Base-by-base conservation (phyloP, 148 eudicot species). In the Spergularia marina region DNA sequence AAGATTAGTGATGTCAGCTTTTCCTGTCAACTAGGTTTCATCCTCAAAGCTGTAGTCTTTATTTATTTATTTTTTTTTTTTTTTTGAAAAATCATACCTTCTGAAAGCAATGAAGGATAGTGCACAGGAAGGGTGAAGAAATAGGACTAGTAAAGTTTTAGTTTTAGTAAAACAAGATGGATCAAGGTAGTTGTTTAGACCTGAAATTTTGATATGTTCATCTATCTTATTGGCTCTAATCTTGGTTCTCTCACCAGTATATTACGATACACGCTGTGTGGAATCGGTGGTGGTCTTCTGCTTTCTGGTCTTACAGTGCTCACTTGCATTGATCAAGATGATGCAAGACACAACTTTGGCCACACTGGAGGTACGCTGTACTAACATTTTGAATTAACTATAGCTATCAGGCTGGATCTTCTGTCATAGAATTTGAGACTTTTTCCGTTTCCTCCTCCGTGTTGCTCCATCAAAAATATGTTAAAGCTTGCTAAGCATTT, bases 301-400 rank as follows among this genome's bases (percentile, higher is more conserved):
- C 68, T 84, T 61, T 83, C 83, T 73, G 78, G 91, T 80, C 79
- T 90, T 82, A 82, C 79, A 53, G 86, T 79, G 73, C 87, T 90
- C 69, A 76, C 82, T 66, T 86, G 82, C 77, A 84, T 86, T 57
- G 87, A 88, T 73, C 91, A 87, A 86, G 87, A 83, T 80, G 86
- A 80, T 73, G 84, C 87, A 44, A 78, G 88, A 75, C 86, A 80
- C 80, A 79, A 49, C 77, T 90, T 85, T 83, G 91, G 89, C 59
- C 83, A 86, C 79, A 74, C 81, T 12, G 88, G 89, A 85, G 94
- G 94, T 90, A 87, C 74, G 54, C 25, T 23, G 25, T 23, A 23
- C 25, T 23, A 23, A 23, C 25, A 23, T 23, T 23, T 23, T 23
- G 25, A 23, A 23, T 23, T 23, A 23, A 23, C 25, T 23, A 23